Evolutionary conservation across 805 yeast genomes (phyloP).

Genomic region (Zygotorulaspora chibaensis): DNA sequence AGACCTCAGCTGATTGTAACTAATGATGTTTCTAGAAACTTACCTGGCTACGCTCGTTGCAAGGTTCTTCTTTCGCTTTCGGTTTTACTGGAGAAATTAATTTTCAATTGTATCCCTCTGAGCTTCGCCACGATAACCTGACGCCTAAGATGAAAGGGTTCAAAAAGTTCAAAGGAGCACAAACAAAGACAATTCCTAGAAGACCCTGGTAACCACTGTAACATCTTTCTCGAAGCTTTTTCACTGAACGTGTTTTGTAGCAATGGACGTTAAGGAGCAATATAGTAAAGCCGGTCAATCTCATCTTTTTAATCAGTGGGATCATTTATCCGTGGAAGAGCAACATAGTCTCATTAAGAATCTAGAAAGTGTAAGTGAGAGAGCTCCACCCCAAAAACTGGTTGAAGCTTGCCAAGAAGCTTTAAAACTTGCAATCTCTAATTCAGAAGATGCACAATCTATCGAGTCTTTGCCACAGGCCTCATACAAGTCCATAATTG

Average conservation of each 20-base stretch:
- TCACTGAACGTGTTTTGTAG: background rate
- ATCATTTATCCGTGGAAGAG: constrained; percentile 36
- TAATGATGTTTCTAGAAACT: background rate
- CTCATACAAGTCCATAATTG: constrained; percentile 48
- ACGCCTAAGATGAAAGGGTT: constrained; percentile 3
- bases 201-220: background rate
- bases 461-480: constrained; percentile 51
- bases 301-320: constrained; percentile 50
- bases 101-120: background rate
- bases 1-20: background rate
- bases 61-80: background rate
- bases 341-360: constrained; percentile 38
- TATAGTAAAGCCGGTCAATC: constrained; percentile 48
- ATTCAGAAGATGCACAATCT: constrained; percentile 20
- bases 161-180: background rate
- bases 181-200: background rate
- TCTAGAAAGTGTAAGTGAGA: constrained; percentile 16
- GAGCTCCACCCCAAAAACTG: constrained; percentile 32
- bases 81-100: background rate
- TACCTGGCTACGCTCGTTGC: background rate
- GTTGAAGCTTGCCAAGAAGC: constrained; percentile 40
- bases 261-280: constrained; percentile 23
- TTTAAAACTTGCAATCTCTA: constrained; percentile 36
- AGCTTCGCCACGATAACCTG: constrained; percentile 1
- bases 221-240: background rate